Conservation (phyloP, 2,329 filamentous ascomycete species). For the Metarhizium brunneum region DNA sequence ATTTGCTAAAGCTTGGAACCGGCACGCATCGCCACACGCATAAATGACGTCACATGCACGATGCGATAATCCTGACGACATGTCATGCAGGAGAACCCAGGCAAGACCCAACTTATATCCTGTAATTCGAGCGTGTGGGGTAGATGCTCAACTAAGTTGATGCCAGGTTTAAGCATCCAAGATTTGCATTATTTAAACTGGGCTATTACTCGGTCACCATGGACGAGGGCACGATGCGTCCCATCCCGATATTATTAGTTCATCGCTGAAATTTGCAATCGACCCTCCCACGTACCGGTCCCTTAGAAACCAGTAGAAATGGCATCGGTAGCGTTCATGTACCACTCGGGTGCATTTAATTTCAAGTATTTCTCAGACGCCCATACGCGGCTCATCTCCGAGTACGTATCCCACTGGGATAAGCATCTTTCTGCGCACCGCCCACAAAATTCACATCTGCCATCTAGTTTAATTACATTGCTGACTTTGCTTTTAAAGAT, state of each 20-base stretch:
- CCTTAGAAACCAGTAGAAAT: background rate
- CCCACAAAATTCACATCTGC: too few species aligned
- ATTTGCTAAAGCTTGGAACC: background rate
- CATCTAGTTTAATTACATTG: too few species aligned
- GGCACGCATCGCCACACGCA: background rate
- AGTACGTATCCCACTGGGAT: background rate
- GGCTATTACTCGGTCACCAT: background rate
- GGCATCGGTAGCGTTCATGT: background rate
- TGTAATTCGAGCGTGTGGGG: background rate
- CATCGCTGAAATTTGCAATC: too few species aligned
- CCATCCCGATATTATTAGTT: too few species aligned
- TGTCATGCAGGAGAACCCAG: background rate
- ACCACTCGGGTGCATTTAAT: background rate
- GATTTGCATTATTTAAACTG: background rate
- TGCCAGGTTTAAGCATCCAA: background rate
- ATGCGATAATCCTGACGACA: background rate
- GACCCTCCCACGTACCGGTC: background rate
- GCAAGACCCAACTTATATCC: background rate
- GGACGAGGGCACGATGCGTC: too few species aligned
- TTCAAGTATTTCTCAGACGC: background rate
- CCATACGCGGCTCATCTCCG: background rate
- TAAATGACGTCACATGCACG: background rate
- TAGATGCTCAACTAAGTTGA: background rate
- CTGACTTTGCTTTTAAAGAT: background rate
- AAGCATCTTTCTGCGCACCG: too few species aligned